Evolutionary conservation across 805 yeast species (phyloP), one percentile per base, ranked within the genome.

Genomic region (Metschnikowia cerradonensis): DNA sequence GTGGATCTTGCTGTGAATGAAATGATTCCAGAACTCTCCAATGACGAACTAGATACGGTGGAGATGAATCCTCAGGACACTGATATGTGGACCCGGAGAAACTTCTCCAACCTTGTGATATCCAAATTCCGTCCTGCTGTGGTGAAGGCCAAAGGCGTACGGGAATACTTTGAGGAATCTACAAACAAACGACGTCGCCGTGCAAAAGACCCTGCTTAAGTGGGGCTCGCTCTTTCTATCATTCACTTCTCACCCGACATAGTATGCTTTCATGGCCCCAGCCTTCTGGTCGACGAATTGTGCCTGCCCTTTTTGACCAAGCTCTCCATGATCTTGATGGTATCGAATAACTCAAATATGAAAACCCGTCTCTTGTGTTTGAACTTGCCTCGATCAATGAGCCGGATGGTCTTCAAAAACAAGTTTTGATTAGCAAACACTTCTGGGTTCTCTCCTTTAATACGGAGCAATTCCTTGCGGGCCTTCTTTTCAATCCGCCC

Each of bases 331-430:
- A 82, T 70, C 32, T 71, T 71, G 11, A 77, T 71, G 55, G 78
- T 77, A 48, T 80, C 78, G 22, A 66, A 55, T 48, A 86, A 68
- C 40, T 84, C 91, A 59, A 84, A 77, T 14, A 90, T 70, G 60
- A 83, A 85, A 55, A 81, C 75, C 35, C 96, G 70, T 17, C 81
- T 81, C 3, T 80, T 79, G 47, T 79, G 81, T 55, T 84, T 79
- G 65, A 81, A 87, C 76, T 77, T 73, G 68, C 90, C 63, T 65
- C 72, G 57, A 74, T 86, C 76, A 75, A 76, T 59, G 72, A 75
- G 49, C 68, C 74, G 67, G 73, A 72, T 46, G 72, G 82, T 60
- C 74, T 76, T 64, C 63, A 72, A 61, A 48, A 87, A 82, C 47
- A 87, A 66, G 2, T 73, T 78, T 11, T 81, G 77, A 49, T 76